phyloP scores from a whole-genome alignment of 2,329 filamentous ascomycete genomes.

The Pseudogymnoascus sp. region DNA sequence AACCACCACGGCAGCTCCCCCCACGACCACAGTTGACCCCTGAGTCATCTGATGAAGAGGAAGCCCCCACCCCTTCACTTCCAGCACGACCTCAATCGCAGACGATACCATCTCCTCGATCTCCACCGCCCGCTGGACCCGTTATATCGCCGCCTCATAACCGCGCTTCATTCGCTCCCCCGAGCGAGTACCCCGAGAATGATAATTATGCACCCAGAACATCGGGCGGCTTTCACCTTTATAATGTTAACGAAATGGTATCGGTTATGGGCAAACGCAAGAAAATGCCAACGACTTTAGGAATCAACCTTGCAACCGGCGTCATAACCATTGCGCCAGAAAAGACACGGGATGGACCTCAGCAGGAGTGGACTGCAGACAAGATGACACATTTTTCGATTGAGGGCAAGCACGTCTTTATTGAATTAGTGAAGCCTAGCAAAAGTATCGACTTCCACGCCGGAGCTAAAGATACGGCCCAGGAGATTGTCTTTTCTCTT shows the following conservation, averaged over 20 bases:
- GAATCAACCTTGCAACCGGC: constrained; percentile 84
- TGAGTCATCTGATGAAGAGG: constrained; percentile 62
- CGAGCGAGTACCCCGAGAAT: constrained; percentile 30
- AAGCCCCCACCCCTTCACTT: constrained; percentile 51
- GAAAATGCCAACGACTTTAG: constrained; percentile 95
- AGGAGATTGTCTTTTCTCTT: constrained; percentile 82
- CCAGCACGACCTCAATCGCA: constrained; percentile 56
- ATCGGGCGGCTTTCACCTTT: constrained; percentile 82
- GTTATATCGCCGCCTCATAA: constrained; percentile 49
- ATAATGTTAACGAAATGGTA: constrained; percentile 96
- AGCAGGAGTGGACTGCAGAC: constrained; percentile 89
- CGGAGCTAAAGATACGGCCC: constrained; percentile 90
- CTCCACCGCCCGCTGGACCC: constrained; percentile 36
- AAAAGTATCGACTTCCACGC: constrained; percentile 97
- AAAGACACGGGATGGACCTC: constrained; percentile 71
- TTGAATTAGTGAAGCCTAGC: constrained; percentile 85
- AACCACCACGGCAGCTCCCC: constrained; percentile 42
- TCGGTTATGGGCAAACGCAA: constrained; percentile 95
- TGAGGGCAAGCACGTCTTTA: constrained; percentile 95
- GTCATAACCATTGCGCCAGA: constrained; percentile 87
- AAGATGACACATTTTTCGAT: constrained; percentile 96
- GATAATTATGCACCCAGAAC: constrained; percentile 42
- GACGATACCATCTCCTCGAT: constrained; percentile 32
- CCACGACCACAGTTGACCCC: constrained; percentile 52
- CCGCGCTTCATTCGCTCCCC: constrained; percentile 32